These are phyloP conservation scores for Colletotrichum tabaci DNA, from an alignment of 2,329 filamentous ascomycete species.

Conservation along the genomic window DNA sequence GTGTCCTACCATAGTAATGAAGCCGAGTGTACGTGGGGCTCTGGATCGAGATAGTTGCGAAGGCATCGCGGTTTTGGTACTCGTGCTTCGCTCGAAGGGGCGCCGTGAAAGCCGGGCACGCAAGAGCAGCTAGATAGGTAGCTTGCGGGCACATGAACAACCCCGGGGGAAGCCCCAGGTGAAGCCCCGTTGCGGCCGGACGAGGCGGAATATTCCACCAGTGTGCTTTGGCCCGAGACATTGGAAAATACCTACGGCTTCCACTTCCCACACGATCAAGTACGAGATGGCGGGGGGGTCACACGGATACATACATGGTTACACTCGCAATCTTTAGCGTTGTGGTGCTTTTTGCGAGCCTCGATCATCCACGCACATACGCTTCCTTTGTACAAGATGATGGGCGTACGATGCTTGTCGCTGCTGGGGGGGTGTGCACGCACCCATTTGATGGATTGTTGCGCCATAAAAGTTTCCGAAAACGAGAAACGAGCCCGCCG, in stretches of 20 bases:
- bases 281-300: background rate
- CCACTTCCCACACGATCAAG: background rate
- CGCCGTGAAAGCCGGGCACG: background rate
- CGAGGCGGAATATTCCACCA: conserved; percentile 33
- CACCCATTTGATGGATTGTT: no score
- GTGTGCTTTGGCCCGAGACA: conserved; percentile 19
- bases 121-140: no score
- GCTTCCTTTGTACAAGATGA: background rate
- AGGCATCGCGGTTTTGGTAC: background rate
- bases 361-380: background rate
- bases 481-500: conserved; percentile 7
- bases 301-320: background rate
- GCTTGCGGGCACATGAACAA: background rate
- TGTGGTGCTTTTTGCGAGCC: conserved; percentile 10
- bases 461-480: conserved; percentile 3
- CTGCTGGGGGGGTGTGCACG: no score
- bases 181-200: conserved; percentile 23
- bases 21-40: conserved; percentile 24
- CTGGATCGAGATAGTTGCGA: conserved; percentile 23
- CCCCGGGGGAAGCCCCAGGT: background rate
- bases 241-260: background rate
- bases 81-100: background rate
- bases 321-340: conserved; percentile 23
- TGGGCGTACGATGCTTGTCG: no score
- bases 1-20: conserved; percentile 36